Evolutionary conservation across 164 flowering plant species (phyloP).

Genomic region (Kalanchoe fedtschenkoi): DNA sequence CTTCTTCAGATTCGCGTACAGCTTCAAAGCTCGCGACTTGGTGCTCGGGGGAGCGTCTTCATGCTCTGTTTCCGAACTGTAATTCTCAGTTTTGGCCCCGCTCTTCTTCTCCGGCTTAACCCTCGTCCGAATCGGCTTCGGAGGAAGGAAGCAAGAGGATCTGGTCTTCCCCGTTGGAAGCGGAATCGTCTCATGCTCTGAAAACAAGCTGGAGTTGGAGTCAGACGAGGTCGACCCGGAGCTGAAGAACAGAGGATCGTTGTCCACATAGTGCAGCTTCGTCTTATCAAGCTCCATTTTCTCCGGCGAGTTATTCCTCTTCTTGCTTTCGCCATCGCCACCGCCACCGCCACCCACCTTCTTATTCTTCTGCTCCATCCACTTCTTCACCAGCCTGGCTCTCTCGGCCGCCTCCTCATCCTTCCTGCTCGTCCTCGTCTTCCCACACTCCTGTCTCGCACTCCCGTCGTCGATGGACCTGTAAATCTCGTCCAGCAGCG

Average conservation of each 20-base stretch:
- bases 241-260: constrained; percentile 5
- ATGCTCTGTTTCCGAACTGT: neutral
- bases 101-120: neutral
- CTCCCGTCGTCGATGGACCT: neutral
- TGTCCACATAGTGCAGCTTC: neutral
- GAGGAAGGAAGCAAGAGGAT: constrained; percentile 5
- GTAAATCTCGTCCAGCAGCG: constrained; percentile 6
- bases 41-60: constrained; percentile 11
- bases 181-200: constrained; percentile 1
- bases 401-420: neutral
- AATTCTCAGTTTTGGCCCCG: neutral
- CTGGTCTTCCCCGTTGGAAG: neutral
- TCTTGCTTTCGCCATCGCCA: neutral
- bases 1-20: constrained; percentile 41
- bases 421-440: neutral
- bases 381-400: neutral
- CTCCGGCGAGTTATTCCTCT: neutral
- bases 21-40: constrained; percentile 40
- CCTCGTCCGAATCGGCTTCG: constrained; percentile 7
- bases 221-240: neutral
- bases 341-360: neutral
- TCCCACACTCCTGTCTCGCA: neutral
- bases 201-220: constrained; percentile 5
- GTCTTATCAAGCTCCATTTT: neutral
- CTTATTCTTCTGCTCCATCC: neutral